These are phyloP conservation scores for Curvularia sp. DNA, from an alignment of 2,329 filamentous ascomycete genomes.

Conservation along the genomic window DNA sequence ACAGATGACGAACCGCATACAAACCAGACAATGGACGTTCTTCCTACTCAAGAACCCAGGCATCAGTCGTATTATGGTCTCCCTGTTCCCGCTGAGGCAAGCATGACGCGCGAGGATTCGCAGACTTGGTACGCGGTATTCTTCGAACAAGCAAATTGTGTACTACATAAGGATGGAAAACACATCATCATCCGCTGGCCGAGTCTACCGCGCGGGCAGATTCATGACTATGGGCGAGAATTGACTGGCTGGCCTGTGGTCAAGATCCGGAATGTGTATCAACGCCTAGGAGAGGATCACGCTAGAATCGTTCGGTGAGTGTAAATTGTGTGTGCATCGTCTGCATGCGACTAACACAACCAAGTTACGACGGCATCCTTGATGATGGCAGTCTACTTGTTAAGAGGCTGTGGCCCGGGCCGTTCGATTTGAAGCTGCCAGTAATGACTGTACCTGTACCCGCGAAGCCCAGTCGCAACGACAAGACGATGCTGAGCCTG, in stretches of 20 bases:
- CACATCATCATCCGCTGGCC: conserved; percentile 4
- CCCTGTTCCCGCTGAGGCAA: not conserved
- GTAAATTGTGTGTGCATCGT: not conserved
- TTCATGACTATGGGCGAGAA: not conserved
- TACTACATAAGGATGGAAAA: not conserved
- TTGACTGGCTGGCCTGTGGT: not conserved
- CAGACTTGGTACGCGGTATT: conserved; percentile 3
- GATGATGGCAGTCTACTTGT: conserved; percentile 5
- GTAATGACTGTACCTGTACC: conserved; percentile 11
- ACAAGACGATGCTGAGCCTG: conserved; percentile 13
- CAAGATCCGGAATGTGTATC: not conserved
- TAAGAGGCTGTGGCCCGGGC: conserved; percentile 10
- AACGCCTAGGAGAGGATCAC: not conserved
- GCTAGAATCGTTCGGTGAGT: not conserved
- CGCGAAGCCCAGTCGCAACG: not conserved
- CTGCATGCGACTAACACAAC: not conserved
- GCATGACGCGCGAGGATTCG: not conserved
- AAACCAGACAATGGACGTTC: not conserved
- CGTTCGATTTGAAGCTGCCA: conserved; percentile 1
- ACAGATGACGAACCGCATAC: not conserved
- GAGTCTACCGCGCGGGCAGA: not conserved
- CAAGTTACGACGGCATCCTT: not conserved
- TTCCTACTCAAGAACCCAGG: not conserved
- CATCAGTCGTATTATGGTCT: not conserved
- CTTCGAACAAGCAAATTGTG: not conserved